A percentile compares a stretch with the other conserved stretches of the same genome.
Conservation (phyloP, 345 rosid species). For the Ailanthus altissimus region DNA sequence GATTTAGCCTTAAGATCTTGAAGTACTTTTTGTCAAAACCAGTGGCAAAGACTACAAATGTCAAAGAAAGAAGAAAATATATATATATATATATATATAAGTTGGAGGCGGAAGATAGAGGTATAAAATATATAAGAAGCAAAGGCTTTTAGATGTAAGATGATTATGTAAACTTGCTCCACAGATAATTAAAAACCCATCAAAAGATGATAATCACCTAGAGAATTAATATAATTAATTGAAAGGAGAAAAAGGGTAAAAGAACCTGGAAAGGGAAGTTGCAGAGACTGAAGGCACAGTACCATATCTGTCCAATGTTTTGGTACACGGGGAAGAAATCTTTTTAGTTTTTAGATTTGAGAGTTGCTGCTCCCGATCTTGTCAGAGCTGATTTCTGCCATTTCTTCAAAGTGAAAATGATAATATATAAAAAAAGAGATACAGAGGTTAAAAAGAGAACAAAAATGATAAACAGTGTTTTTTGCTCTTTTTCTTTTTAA, state of each 20-base stretch:
- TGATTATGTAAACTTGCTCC: background rate
- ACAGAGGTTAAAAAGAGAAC: slow-evolving; percentile 15
- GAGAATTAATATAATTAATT: background rate
- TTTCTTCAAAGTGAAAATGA: slow-evolving; percentile 23
- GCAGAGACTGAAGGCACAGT: slow-evolving; percentile 35
- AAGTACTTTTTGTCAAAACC: background rate
- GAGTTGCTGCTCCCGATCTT: slow-evolving; percentile 23
- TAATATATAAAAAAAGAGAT: slow-evolving; percentile 22
- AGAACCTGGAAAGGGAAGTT: slow-evolving; percentile 25
- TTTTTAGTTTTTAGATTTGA: slow-evolving; percentile 22
- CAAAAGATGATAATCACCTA: background rate
- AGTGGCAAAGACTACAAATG: background rate
- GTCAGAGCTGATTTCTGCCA: slow-evolving; percentile 26
- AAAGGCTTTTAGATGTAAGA: background rate
- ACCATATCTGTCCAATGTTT: slow-evolving; percentile 27
- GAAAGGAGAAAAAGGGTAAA: background rate
- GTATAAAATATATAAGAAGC: background rate
- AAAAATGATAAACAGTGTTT: slow-evolving; percentile 15
- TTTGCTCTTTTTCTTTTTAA: background rate
- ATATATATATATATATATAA: background rate
- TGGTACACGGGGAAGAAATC: slow-evolving; percentile 26
- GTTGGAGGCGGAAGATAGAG: background rate
- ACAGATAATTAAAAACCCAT: background rate
- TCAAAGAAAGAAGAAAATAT: background rate
- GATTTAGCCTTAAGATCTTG: background rate